Conservation (phyloP, 2,329 filamentous ascomycete species). For the Calonectria pauciramosa region DNA sequence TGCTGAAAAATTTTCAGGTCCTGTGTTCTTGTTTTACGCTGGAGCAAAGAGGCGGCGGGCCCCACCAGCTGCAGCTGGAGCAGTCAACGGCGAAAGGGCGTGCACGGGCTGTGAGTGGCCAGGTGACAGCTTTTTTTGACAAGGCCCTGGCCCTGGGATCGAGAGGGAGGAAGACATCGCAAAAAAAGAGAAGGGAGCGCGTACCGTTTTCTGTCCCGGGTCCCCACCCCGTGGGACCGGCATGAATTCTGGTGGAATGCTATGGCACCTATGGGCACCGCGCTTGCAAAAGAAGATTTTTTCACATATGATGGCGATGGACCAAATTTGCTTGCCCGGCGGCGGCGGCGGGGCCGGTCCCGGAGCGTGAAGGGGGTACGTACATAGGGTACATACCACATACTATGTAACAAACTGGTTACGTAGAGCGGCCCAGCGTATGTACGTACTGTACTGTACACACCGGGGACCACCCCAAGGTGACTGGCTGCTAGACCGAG, state of each 20-base stretch:
- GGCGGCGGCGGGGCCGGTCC: slow-evolving; percentile 20
- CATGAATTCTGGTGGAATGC: slow-evolving; percentile 11
- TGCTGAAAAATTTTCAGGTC: slow-evolving; percentile 29
- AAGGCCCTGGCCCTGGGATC: not conserved
- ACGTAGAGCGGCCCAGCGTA: too few species aligned
- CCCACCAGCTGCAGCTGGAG: not conserved
- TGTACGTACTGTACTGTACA: too few species aligned
- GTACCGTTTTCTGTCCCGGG: slow-evolving; percentile 18
- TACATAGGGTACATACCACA: not conserved
- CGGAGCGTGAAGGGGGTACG: slow-evolving; percentile 1
- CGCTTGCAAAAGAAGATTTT: slow-evolving; percentile 7
- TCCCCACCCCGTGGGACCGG: slow-evolving; percentile 21
- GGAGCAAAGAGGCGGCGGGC: not conserved
- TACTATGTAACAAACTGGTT: not conserved
- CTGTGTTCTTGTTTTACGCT: slow-evolving; percentile 19
- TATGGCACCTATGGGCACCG: slow-evolving; percentile 12
- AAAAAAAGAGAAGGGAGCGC: not conserved
- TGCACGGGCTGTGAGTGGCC: slow-evolving; percentile 16
- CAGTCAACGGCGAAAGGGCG: not conserved
- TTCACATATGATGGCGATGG: too few species aligned
- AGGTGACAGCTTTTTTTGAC: not conserved
- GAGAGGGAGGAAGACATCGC: too few species aligned
- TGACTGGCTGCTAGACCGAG: slow-evolving; percentile 11
- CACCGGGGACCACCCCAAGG: not conserved
- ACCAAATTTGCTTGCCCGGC: not conserved